Percentiles rank a stretch among this genome's conserved stretches.
Evolutionary conservation across 768 basidiomycete genomes (phyloP).

Genomic region (Suillus occidentalis): DNA sequence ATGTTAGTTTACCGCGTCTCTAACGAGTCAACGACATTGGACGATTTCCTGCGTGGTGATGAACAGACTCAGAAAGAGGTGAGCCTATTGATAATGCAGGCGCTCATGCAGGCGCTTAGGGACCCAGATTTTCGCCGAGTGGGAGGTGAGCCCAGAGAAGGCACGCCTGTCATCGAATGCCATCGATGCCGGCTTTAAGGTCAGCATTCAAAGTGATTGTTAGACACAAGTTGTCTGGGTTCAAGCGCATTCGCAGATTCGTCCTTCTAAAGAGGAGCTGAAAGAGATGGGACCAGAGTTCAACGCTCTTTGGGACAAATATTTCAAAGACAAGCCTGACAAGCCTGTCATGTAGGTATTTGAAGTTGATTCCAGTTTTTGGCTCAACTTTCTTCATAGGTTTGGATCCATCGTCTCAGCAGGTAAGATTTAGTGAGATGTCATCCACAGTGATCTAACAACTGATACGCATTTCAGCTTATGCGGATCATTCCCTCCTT

Average conservation of each 20-base stretch:
- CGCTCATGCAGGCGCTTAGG: not conserved
- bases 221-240: not conserved
- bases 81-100: not conserved
- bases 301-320: slow-evolving; percentile 63
- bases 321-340: slow-evolving; percentile 81
- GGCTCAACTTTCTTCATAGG: slow-evolving; percentile 25
- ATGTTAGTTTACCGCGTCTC: slow-evolving; percentile 61
- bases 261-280: slow-evolving; percentile 65
- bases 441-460: not conserved
- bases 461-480: slow-evolving; percentile 37
- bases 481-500: slow-evolving; percentile 68
- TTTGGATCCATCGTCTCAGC: slow-evolving; percentile 69
- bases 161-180: slow-evolving; percentile 67
- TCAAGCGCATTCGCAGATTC: slow-evolving; percentile 44
- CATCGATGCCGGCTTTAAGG: slow-evolving; percentile 78
- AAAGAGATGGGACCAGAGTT: slow-evolving; percentile 82
- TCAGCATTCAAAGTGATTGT: slow-evolving; percentile 17
- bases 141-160: slow-evolving; percentile 68
- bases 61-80: slow-evolving; percentile 58
- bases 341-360: slow-evolving; percentile 66
- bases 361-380: not conserved
- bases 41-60: slow-evolving; percentile 72
- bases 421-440: slow-evolving; percentile 31
- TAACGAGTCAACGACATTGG: slow-evolving; percentile 59
- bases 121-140: slow-evolving; percentile 54